phyloP scores from a whole-genome alignment of 768 basidiomycete genomes.

The Suillus variegatus region DNA sequence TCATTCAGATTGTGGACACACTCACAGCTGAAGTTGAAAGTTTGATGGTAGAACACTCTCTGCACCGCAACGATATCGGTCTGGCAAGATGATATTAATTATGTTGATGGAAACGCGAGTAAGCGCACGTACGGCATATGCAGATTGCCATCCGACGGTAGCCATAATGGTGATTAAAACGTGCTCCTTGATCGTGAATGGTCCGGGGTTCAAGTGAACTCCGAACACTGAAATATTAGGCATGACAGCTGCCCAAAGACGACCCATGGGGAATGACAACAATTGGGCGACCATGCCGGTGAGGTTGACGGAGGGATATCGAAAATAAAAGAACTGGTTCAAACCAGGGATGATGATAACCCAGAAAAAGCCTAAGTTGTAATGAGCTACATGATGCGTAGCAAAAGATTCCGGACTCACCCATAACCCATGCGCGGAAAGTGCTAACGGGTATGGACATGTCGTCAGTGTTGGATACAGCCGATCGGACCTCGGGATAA shows the following conservation, averaged over 20 bases:
- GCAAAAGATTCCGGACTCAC: slow-evolving; percentile 16
- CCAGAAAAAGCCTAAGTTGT: slow-evolving; percentile 43
- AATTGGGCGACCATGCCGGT: slow-evolving; percentile 46
- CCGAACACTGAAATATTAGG: slow-evolving; percentile 36
- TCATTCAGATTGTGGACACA: neutral
- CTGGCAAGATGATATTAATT: slow-evolving; percentile 1
- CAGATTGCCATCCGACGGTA: slow-evolving; percentile 42
- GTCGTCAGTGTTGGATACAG: slow-evolving; percentile 51
- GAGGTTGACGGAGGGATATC: slow-evolving; percentile 46
- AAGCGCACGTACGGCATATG: neutral
- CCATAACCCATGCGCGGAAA: slow-evolving; percentile 39
- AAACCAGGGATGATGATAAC: slow-evolving; percentile 61
- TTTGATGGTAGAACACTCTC: slow-evolving; percentile 45
- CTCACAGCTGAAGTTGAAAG: slow-evolving; percentile 34
- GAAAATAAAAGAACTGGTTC: slow-evolving; percentile 72
- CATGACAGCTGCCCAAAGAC: slow-evolving; percentile 55
- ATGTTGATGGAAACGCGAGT: slow-evolving; percentile 16
- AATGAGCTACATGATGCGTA: neutral
- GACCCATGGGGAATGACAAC: slow-evolving; percentile 28
- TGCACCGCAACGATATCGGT: slow-evolving; percentile 51
- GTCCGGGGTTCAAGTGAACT: slow-evolving; percentile 35
- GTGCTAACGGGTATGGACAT: slow-evolving; percentile 39
- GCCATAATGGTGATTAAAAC: slow-evolving; percentile 68
- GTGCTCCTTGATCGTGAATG: slow-evolving; percentile 69
- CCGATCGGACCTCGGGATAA: slow-evolving; percentile 54